These are phyloP conservation scores for Amyloporia xantha DNA, from an alignment of 768 basidiomycete genomes.

Conservation along the genomic window DNA sequence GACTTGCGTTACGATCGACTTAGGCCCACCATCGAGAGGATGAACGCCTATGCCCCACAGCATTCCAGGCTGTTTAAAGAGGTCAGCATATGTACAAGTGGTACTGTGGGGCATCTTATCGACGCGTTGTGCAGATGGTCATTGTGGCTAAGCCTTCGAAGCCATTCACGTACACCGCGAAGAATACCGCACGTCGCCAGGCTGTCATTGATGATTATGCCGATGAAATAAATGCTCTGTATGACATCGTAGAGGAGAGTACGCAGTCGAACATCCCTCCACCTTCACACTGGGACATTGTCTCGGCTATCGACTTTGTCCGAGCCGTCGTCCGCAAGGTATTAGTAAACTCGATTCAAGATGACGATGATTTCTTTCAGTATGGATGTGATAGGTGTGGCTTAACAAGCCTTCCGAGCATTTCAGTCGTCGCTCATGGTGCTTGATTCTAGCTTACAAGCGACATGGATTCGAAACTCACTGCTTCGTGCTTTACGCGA, in stretches of 20 bases:
- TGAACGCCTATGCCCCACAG: slow-evolving; percentile 35
- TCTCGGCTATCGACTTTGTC: slow-evolving; percentile 24
- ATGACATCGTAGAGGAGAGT: slow-evolving; percentile 26
- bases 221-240: slow-evolving; percentile 34
- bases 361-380: slow-evolving; percentile 27
- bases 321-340: slow-evolving; percentile 27
- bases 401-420: slow-evolving; percentile 18
- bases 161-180: too few species aligned
- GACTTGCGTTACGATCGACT: not conserved
- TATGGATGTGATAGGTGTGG: not conserved
- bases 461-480: slow-evolving; percentile 28
- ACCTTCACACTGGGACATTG: slow-evolving; percentile 23
- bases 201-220: slow-evolving; percentile 27
- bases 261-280: slow-evolving; percentile 24
- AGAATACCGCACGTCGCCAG: slow-evolving; percentile 25
- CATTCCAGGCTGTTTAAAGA: slow-evolving; percentile 44
- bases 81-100: slow-evolving; percentile 21
- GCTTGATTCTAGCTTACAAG: slow-evolving; percentile 16
- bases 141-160: slow-evolving; percentile 24
- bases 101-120: not conserved
- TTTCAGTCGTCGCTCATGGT: too few species aligned
- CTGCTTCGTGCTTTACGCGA: slow-evolving; percentile 20
- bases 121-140: slow-evolving; percentile 24
- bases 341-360: slow-evolving; percentile 21
- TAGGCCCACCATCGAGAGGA: slow-evolving; percentile 28